Evolutionary conservation across 139 green algal genomes (phyloP).

Genomic region (Diplosphaera chodatii): DNA sequence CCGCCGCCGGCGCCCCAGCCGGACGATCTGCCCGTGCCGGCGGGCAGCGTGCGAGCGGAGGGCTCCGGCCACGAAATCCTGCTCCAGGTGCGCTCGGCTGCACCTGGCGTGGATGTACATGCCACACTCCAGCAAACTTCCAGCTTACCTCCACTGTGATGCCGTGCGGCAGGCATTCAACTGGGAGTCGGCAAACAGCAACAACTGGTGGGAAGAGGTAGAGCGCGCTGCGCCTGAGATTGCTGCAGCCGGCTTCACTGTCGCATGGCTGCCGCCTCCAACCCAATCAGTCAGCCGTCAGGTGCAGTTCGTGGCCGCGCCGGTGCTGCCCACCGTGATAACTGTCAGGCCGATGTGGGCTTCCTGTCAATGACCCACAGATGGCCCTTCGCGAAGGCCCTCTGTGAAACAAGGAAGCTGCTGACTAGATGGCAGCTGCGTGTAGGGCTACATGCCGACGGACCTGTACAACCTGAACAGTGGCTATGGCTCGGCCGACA

Average conservation of each 20-base stretch:
- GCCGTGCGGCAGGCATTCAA: conserved; percentile 20
- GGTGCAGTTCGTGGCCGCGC: too few species aligned
- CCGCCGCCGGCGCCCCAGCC: too few species aligned
- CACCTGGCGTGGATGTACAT: too few species aligned
- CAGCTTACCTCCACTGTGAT: too few species aligned
- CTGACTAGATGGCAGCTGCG: too few species aligned
- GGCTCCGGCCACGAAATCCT: conserved; percentile 10
- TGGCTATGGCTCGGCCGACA: conserved; percentile 47
- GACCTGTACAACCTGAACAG: conserved; percentile 60
- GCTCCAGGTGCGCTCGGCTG: conserved; percentile 2
- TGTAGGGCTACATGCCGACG: conserved; percentile 70
- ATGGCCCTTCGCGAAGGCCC: too few species aligned
- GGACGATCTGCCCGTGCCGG: not conserved
- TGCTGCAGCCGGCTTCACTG: conserved; percentile 28
- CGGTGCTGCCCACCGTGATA: too few species aligned
- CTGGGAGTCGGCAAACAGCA: conserved; percentile 10
- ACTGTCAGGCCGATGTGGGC: too few species aligned
- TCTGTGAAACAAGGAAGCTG: too few species aligned
- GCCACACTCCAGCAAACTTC: too few species aligned
- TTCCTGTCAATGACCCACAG: too few species aligned
- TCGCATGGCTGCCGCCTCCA: conserved; percentile 69
- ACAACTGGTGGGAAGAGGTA: not conserved
- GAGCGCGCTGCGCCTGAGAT: conserved; percentile 6
- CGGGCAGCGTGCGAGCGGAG: not conserved
- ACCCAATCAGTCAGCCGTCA: conserved; percentile 56